These are phyloP conservation scores for Aspergillus carlsbadensis DNA, from an alignment of 495 filamentous ascomycete genomes.

Conservation along the genomic window DNA sequence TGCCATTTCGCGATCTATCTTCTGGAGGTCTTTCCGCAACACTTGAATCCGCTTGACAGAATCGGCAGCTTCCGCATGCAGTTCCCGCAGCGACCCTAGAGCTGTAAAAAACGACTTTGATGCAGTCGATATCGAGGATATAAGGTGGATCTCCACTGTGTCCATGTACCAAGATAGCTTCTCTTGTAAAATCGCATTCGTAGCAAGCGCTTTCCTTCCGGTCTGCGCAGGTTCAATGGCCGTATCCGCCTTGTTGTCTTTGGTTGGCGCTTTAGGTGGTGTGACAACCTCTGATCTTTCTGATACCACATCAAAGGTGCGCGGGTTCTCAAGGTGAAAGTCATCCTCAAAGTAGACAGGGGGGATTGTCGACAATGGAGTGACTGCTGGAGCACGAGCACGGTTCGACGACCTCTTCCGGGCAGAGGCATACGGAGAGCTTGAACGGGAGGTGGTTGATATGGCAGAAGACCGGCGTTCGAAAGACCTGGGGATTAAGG, in stretches of 20 bases:
- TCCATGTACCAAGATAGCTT: slow-evolving; percentile 99
- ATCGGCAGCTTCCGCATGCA: slow-evolving; percentile 89
- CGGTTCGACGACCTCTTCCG: slow-evolving; percentile 35
- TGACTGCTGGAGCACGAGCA: slow-evolving; percentile 59
- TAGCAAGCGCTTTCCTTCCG: slow-evolving; percentile 81
- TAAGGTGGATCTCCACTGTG: slow-evolving; percentile 95
- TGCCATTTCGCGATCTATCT: slow-evolving; percentile 85
- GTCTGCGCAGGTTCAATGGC: slow-evolving; percentile 58
- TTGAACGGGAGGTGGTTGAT: slow-evolving; percentile 38
- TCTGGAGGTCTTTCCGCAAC: slow-evolving; percentile 72
- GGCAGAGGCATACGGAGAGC: slow-evolving; percentile 39
- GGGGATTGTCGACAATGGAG: slow-evolving; percentile 90
- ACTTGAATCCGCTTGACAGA: slow-evolving; percentile 84
- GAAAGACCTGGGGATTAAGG: slow-evolving; percentile 33
- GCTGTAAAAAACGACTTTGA: slow-evolving; percentile 97
- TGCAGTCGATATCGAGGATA: slow-evolving; percentile 91
- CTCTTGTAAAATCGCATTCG: slow-evolving; percentile 98
- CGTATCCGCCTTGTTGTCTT: slow-evolving; percentile 58
- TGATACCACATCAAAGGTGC: slow-evolving; percentile 95
- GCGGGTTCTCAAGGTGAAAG: slow-evolving; percentile 93
- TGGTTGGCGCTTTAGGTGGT: slow-evolving; percentile 53
- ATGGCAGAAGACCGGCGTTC: slow-evolving; percentile 41
- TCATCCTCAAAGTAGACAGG: slow-evolving; percentile 91
- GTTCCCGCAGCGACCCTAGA: slow-evolving; percentile 81
- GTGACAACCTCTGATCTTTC: slow-evolving; percentile 91